phyloP scores from a whole-genome alignment of 768 basidiomycete genomes.

The Pilatotrama ljubarskyi region DNA sequence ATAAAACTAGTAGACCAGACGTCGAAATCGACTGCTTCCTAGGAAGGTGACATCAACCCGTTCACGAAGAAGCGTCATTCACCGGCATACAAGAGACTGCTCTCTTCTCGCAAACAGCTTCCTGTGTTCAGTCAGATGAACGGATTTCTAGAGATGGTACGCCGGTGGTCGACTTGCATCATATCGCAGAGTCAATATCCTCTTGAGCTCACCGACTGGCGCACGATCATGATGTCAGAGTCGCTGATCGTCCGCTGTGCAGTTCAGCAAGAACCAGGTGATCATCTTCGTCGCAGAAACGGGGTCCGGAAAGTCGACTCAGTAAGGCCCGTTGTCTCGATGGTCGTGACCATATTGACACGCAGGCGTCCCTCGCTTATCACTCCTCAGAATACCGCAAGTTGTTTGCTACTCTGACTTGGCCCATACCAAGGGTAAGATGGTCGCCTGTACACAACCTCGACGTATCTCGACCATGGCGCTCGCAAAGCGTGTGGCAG shows the following conservation, averaged over 20 bases:
- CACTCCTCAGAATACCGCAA: conserved; percentile 98
- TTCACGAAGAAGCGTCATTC: conserved; percentile 84
- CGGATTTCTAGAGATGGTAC: conserved; percentile 86
- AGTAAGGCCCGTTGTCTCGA: conserved; percentile 57
- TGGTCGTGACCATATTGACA: too few species aligned
- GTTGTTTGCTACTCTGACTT: conserved; percentile 94
- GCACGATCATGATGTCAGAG: conserved; percentile 37
- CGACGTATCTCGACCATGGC: conserved; percentile 97
- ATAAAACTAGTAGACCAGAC: too few species aligned
- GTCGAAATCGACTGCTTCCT: too few species aligned
- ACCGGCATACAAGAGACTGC: conserved; percentile 79
- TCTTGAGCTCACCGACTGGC: too few species aligned
- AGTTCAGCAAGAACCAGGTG: conserved; percentile 82
- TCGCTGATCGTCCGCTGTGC: conserved; percentile 28
- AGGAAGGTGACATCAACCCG: conserved; percentile 84
- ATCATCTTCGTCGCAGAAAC: conserved; percentile 93
- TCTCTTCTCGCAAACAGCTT: conserved; percentile 81
- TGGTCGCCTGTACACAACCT: conserved; percentile 97
- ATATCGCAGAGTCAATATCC: too few species aligned
- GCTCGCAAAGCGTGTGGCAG: conserved; percentile 96
- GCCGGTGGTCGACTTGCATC: too few species aligned
- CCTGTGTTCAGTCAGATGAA: conserved; percentile 93
- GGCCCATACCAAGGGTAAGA: conserved; percentile 84
- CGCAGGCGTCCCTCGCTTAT: too few species aligned
- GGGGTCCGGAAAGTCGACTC: conserved; percentile 94